A percentile compares a stretch with the other conserved stretches of the same genome.
These are phyloP conservation scores for Geranium incanum DNA, from an alignment of 441 rosid species.

Conservation along the genomic window DNA sequence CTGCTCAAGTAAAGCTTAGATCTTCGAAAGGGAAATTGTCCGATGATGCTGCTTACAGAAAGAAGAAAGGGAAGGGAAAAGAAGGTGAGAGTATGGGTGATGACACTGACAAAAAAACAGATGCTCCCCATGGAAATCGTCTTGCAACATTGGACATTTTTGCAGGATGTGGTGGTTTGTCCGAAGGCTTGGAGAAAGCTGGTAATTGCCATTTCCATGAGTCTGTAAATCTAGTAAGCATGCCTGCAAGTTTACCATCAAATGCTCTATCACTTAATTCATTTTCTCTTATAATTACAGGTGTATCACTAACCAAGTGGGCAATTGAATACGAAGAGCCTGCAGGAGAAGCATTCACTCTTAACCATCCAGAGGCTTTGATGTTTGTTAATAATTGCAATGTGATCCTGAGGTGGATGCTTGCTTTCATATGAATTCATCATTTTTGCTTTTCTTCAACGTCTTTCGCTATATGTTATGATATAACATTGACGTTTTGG, in stretches of 20 bases:
- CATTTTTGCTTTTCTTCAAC: background rate
- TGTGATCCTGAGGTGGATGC: conserved; percentile 66
- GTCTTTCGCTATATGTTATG: background rate
- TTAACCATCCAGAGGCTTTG: conserved; percentile 64
- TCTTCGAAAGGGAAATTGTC: conserved; percentile 36
- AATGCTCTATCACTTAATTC: background rate
- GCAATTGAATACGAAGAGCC: conserved; percentile 91
- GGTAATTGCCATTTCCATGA: conserved; percentile 32
- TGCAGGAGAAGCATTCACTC: conserved; percentile 81
- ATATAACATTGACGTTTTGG: conserved; percentile 9
- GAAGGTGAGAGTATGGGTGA: conserved; percentile 45
- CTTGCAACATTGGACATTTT: conserved; percentile 77
- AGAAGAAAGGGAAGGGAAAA: conserved; percentile 71
- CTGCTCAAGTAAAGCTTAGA: conserved; percentile 46
- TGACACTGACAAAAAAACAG: conserved; percentile 29
- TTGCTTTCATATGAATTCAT: background rate
- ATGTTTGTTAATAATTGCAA: conserved; percentile 76
- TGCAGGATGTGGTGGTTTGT: conserved; percentile 94
- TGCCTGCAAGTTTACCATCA: background rate
- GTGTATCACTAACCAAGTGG: conserved; percentile 73
- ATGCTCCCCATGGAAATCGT: conserved; percentile 28
- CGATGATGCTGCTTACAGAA: conserved; percentile 48
- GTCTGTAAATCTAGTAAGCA: background rate
- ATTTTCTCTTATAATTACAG: conserved; percentile 28
- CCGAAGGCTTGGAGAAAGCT: conserved; percentile 65